Evolutionary conservation across 208 protist species (phyloP), one percentile per base, ranked within the genome.

Genomic region (Wallacemonas collosoma): DNA sequence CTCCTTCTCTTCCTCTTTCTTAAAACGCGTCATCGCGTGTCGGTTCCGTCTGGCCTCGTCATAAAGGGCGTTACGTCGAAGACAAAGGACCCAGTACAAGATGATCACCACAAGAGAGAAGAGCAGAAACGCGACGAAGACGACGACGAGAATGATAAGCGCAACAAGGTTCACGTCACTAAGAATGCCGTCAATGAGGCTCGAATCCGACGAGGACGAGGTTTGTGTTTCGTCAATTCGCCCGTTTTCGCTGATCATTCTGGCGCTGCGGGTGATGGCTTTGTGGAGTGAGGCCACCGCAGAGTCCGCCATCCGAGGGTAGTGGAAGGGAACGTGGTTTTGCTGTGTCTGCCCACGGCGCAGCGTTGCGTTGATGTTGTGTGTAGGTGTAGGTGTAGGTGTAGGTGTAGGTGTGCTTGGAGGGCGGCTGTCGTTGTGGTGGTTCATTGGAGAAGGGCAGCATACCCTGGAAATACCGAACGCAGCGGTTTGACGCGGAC

Each of bases 161-260:
- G 53, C 51, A 3, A 57, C 17, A 35, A 60, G 47, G 53, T 71
- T 61, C 12, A 36, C 38, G 17, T 61, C 39, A 9, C 53, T 57
- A 48, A 71, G 66, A 39, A 71, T 58, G 12, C 8, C 39, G 26
- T 63, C 47, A 17, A 64, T 36, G 56, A 73, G 26, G 57, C 73
- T 48, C 50, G 6, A 12, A 50, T 50, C 45, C 8, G 45, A 50
- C 8, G 45, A 50, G 45, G 45, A 50, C 45, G 45, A 50, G 6
- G 45, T 12, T 12, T 50, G 45, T 50, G 45, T 12, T 12, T 14
- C 12, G 45, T 50, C 45, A 50, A 50, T 12, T 26, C 26, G 26
- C 45, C 8, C 45, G 45, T 50, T 14, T 12, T 6, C 8, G 0
- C 8, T 6, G 8, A 50, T 50, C 8, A 14, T 12, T 12, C 12